Percentiles rank a stretch among this genome's conserved stretches.
phyloP scores from a whole-genome alignment of 176 grass and related monocot species.

The Carex pumila region DNA sequence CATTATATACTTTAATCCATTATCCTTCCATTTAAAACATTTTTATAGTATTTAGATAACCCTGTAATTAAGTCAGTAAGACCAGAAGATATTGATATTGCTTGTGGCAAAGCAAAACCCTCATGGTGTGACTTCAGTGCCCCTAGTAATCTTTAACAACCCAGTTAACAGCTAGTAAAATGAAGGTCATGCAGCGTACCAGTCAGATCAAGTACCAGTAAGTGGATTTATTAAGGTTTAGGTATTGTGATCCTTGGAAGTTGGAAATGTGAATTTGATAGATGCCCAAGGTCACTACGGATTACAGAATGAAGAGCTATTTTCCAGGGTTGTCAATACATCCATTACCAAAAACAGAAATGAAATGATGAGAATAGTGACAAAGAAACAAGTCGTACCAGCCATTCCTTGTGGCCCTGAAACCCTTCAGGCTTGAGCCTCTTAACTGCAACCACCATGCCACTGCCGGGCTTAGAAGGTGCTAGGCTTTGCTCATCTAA shows the following conservation, averaged over 20 bases:
- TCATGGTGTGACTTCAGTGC: background rate
- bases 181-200: background rate
- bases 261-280: background rate
- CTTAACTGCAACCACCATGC: slow-evolving; percentile 89
- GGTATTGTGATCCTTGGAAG: background rate
- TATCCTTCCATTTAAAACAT: background rate
- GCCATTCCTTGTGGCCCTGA: slow-evolving; percentile 97
- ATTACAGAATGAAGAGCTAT: background rate
- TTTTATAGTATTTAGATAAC: background rate
- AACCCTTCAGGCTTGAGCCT: slow-evolving; percentile 90
- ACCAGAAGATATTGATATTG: background rate
- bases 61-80: background rate
- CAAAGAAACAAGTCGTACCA: slow-evolving; percentile 38
- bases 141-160: background rate
- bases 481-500: slow-evolving; percentile 66
- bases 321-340: background rate
- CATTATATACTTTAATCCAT: background rate
- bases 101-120: background rate
- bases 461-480: slow-evolving; percentile 52
- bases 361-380: background rate
- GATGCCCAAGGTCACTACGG: background rate
- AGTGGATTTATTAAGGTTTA: background rate
- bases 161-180: background rate
- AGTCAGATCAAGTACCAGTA: background rate
- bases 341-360: background rate